Evolutionary conservation across 1,284 basidiomycete species (phyloP).

Genomic region (Testicularia cyperi): DNA sequence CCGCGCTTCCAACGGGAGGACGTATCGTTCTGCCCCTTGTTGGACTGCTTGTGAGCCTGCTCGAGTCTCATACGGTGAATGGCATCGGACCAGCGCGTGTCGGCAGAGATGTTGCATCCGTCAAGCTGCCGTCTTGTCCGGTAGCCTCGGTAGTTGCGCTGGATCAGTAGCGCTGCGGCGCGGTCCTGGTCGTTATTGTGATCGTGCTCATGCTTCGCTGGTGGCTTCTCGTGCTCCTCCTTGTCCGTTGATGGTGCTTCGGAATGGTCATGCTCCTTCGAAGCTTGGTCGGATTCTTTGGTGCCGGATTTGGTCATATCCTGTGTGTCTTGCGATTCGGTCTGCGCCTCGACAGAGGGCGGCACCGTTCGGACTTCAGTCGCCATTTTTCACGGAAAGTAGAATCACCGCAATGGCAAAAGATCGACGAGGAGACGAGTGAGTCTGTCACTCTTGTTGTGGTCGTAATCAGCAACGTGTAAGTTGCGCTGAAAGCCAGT

Average conservation of each 20-base stretch:
- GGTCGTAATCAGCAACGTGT: too few relatives aligned
- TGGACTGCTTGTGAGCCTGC: constrained; percentile 35
- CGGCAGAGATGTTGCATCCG: constrained; percentile 42
- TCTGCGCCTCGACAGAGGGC: constrained; percentile 17
- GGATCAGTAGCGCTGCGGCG: constrained; percentile 40
- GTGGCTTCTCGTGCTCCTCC: not conserved
- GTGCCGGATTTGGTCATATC: too few relatives aligned
- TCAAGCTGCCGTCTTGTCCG: constrained; percentile 36
- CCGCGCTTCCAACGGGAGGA: constrained; percentile 45
- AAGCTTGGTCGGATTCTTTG: too few relatives aligned
- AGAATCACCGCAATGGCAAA: too few relatives aligned
- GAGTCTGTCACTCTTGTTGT: too few relatives aligned
- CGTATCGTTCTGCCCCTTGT: constrained; percentile 32
- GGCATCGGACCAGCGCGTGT: constrained; percentile 46
- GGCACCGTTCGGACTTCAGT: constrained; percentile 22
- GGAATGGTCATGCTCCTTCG: too few relatives aligned
- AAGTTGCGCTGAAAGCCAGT: too few relatives aligned
- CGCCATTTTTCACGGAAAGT: too few relatives aligned
- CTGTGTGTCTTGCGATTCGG: too few relatives aligned
- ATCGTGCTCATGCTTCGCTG: constrained; percentile 14
- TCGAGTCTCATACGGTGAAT: constrained; percentile 37
- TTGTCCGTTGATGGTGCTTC: too few relatives aligned
- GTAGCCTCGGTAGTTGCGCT: constrained; percentile 50
- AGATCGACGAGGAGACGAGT: too few relatives aligned
- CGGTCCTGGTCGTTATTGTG: constrained; percentile 27